Evolutionary conservation across 2,329 filamentous ascomycete species (phyloP), one percentile per base, ranked within the genome.

Genomic region (Paecilomyces fulvus): DNA sequence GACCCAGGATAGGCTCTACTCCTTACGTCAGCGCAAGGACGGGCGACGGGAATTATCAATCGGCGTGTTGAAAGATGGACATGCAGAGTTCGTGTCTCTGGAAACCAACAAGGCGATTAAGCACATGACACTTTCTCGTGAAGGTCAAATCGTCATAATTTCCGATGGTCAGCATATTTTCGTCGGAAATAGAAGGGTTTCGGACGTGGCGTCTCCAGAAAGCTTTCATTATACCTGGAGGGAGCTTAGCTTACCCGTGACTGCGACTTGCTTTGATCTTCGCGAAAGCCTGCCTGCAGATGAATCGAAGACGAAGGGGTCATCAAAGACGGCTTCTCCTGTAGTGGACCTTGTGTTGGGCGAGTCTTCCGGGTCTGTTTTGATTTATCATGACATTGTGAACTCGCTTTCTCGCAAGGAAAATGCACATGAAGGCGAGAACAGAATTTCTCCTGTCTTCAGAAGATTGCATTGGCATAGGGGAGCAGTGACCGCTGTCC

Each of bases 401-500:
- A 70, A 70, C 56, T 82, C 82, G 59, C 76, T 89, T 37, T 66
- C 73, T 57, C 70, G 67, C 3, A 68, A 70, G 43, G 74, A 77
- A 55, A 79, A 79, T 53, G 71, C 69, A 50, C 70, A 53, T 70
- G 75, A 66, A 75, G 77, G 63, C 72, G 74, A 66, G 55, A 67
- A 64, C 59, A 54, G 55, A 12, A 60, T 73, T 21, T 21, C 21
- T 31, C 64, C 79, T 12, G 68, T 82, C 46, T 78, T 81, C 20
- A 84, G 86, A 56, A 88, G 87, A 60, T 79, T 92, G 54, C 94
- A 97, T 71, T 99, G 94, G 94, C 94, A 99, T 72, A 83, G 91
- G 64, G 85, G 86, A 63, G 83, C 87, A 52, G 91, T 96, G 8
- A 86, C 88, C 64, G 82, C 89, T 9, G 80, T 96, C 57, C 95